Percentiles rank a stretch among this genome's conserved stretches.
phyloP scores from a whole-genome alignment of 75 land plant species.

The Selaginella tamariscina region DNA sequence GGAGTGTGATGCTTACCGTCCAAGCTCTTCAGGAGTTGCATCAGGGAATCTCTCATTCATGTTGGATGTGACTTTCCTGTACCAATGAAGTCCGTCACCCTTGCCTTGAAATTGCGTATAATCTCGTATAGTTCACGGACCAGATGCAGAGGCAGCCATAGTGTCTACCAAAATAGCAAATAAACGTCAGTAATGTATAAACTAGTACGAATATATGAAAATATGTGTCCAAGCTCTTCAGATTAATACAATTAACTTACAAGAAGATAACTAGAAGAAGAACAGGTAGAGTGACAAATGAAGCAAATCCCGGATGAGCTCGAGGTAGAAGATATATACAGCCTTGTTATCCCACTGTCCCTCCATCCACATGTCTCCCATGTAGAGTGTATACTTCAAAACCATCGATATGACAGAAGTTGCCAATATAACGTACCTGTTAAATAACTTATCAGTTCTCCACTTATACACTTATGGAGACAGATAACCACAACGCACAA shows the following conservation, averaged over 20 bases:
- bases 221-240: background rate
- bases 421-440: constrained; percentile 92
- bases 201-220: background rate
- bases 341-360: constrained; percentile 98
- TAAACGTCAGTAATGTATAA: background rate
- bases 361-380: constrained; percentile 90
- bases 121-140: constrained; percentile 95
- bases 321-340: constrained; percentile 89
- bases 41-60: constrained; percentile 99
- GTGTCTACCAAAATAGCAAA: constrained; percentile 34
- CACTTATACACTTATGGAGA: too few species aligned
- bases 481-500: too few species aligned
- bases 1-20: too few species aligned
- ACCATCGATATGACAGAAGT: constrained; percentile 81
- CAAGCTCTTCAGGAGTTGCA: constrained; percentile 89
- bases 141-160: constrained; percentile 95
- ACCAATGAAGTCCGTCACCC: constrained; percentile 92
- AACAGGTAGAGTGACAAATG: constrained; percentile 80
- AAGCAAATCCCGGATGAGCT: constrained; percentile 84
- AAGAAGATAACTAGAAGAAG: constrained; percentile 87
- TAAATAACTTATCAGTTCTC: constrained; percentile 12
- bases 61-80: constrained; percentile 86
- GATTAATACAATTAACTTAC: constrained; percentile 42
- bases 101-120: constrained; percentile 78
- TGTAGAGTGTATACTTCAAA: constrained; percentile 78